These are phyloP conservation scores for Plasmodium sp. DNA, from an alignment of 169 alveolate genomes.

Conservation along the genomic window DNA sequence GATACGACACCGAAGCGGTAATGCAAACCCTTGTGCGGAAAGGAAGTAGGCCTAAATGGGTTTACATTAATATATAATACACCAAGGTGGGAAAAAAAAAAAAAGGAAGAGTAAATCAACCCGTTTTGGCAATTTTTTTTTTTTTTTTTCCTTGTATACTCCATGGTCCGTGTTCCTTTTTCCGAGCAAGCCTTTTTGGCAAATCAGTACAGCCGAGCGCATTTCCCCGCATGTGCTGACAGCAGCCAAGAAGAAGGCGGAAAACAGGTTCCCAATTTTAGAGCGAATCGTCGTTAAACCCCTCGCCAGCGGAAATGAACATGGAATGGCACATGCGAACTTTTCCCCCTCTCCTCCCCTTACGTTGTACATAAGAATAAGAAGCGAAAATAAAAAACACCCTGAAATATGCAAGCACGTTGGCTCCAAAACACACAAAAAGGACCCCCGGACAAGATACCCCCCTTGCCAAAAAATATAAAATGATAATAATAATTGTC, in stretches of 20 bases:
- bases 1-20: background rate
- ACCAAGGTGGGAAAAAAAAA: background rate
- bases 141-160: background rate
- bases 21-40: background rate
- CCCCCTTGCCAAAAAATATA: background rate
- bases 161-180: background rate
- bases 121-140: background rate
- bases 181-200: background rate
- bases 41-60: background rate
- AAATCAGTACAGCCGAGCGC: background rate
- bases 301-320: background rate
- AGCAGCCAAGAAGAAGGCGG: background rate
- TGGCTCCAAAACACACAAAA: background rate
- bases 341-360: background rate
- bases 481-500: slow-evolving; percentile 68
- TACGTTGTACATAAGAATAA: background rate
- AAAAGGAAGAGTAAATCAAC: background rate
- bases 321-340: background rate
- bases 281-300: background rate
- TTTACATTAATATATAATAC: background rate
- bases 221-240: background rate
- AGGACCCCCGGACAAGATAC: background rate
- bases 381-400: background rate
- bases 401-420: background rate
- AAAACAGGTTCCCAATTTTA: background rate